Evolutionary conservation across 805 yeast genomes (phyloP).

Genomic region (Wickerhamiella shivajii): DNA sequence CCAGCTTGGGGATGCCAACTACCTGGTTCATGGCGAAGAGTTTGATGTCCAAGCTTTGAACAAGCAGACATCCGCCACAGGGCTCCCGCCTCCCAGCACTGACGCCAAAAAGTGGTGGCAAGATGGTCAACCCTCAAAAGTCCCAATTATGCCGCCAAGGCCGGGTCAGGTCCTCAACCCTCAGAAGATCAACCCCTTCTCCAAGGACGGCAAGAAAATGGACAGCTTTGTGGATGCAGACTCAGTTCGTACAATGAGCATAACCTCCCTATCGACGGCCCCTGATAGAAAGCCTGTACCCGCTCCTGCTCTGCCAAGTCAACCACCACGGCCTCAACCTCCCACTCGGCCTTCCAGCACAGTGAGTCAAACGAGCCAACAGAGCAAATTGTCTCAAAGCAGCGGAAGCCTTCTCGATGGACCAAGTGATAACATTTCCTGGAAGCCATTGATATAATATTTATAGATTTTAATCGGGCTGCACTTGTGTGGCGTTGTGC

Average conservation of each 20-base stretch:
- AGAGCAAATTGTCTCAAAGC: not conserved
- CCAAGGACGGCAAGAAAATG: constrained; percentile 30
- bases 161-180: constrained; percentile 50
- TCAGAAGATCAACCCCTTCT: constrained; percentile 56
- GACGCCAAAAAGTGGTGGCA: constrained; percentile 88
- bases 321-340: not conserved
- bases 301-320: not conserved
- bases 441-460: constrained; percentile 1
- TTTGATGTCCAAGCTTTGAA: constrained; percentile 14
- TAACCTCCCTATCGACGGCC: not conserved
- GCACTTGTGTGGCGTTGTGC: no score
- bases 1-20: constrained; percentile 25
- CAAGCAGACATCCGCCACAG: constrained; percentile 20
- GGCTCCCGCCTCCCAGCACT: constrained; percentile 80
- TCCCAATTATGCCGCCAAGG: constrained; percentile 34
- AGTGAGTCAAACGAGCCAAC: not conserved
- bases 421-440: not conserved
- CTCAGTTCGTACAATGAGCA: not conserved
- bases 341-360: not conserved
- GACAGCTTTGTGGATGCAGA: constrained; percentile 36
- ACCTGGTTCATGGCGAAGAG: constrained; percentile 18
- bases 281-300: not conserved
- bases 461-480: not conserved
- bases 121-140: constrained; percentile 60
- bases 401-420: constrained; percentile 1